These are phyloP conservation scores for Gaeumannomyces sp. DNA, from an alignment of 2,329 filamentous ascomycete species.

Conservation along the genomic window DNA sequence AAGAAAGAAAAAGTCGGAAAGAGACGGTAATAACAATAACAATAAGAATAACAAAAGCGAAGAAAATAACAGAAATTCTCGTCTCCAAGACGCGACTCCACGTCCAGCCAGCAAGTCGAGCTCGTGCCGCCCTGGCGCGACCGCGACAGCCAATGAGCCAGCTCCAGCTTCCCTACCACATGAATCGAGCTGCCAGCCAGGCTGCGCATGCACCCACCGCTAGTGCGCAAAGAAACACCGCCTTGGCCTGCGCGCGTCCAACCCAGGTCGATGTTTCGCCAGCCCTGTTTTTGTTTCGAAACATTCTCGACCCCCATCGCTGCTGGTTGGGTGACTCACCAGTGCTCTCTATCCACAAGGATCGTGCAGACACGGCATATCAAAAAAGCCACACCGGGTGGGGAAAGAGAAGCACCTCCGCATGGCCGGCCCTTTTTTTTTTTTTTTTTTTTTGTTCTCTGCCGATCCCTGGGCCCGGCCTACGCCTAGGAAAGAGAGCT, in stretches of 20 bases:
- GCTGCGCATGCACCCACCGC: background rate
- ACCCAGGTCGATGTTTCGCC: background rate
- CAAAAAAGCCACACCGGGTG: background rate
- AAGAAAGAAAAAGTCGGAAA: background rate
- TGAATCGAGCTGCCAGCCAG: background rate
- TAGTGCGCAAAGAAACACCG: no score
- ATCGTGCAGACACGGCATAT: background rate
- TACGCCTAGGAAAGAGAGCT: no score
- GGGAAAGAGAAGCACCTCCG: background rate
- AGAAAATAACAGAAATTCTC: no score
- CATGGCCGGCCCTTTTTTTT: no score
- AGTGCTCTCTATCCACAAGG: background rate
- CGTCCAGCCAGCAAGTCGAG: background rate
- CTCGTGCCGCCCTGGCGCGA: background rate
- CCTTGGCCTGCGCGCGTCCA: background rate
- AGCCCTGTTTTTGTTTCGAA: background rate
- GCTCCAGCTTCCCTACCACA: background rate
- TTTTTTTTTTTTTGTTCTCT: no score
- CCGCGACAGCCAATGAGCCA: background rate
- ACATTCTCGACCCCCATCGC: background rate
- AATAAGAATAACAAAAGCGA: background rate
- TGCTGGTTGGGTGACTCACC: conserved; percentile 1
- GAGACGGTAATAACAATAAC: background rate
- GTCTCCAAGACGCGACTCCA: background rate
- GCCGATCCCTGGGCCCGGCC: no score